Evolutionary conservation across 768 basidiomycete species (phyloP).

Genomic region (Pisolithus marmoratus): DNA sequence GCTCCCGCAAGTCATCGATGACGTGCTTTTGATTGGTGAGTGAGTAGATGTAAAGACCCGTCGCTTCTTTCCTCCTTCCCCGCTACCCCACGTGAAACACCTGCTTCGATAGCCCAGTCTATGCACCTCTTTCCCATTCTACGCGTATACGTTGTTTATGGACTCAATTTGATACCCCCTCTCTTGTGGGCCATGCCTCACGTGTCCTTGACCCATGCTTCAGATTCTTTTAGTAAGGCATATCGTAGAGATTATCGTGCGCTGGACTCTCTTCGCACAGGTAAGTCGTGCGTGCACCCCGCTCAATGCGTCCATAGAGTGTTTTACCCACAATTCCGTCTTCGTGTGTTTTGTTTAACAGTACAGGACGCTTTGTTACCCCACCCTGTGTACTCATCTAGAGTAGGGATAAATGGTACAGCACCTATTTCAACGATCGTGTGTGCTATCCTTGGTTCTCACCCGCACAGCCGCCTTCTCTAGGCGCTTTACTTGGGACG

Average conservation of each 20-base stretch:
- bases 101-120: background rate
- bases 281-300: conserved; percentile 29
- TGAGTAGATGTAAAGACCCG: conserved; percentile 19
- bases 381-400: no score
- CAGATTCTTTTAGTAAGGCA: conserved; percentile 49
- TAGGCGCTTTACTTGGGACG: no score
- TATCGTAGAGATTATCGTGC: conserved; percentile 63
- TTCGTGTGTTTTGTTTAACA: no score
- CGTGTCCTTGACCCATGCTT: conserved; percentile 46
- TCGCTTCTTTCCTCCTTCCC: conserved; percentile 10
- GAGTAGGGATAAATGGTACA: no score
- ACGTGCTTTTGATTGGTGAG: no score
- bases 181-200: conserved; percentile 73
- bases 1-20: no score
- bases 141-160: conserved; percentile 76
- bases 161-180: conserved; percentile 72
- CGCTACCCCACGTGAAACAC: background rate
- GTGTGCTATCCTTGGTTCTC: no score
- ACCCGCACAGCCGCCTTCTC: no score
- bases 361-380: no score
- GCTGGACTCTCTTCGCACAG: conserved; percentile 82
- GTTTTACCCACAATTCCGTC: background rate
- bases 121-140: conserved; percentile 39
- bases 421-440: no score
- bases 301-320: background rate